These are phyloP conservation scores for Lactarius sanguifluus DNA, from an alignment of 768 basidiomycete genomes.

Conservation along the genomic window DNA sequence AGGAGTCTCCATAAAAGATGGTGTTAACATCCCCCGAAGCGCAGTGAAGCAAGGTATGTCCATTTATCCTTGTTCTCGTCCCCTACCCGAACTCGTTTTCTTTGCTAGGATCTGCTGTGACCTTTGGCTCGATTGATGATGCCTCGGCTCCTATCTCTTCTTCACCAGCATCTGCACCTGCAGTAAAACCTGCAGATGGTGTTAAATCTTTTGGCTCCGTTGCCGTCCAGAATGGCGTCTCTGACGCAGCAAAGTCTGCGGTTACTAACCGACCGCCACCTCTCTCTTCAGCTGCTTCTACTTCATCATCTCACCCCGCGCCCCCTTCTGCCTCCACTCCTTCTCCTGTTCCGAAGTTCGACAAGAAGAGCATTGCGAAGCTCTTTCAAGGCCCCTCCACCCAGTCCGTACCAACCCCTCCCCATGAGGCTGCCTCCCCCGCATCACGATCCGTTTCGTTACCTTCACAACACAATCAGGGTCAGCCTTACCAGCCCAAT, in stretches of 20 bases:
- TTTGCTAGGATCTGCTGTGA: constrained; percentile 60
- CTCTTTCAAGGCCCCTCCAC: constrained; percentile 54
- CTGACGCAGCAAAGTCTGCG: constrained; percentile 24
- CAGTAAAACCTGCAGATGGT: constrained; percentile 58
- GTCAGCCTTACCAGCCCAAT: constrained; percentile 20
- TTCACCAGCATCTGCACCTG: constrained; percentile 68
- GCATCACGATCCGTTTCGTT: constrained; percentile 52
- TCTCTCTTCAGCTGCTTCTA: constrained; percentile 36
- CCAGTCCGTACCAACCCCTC: constrained; percentile 26
- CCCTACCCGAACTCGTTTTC: constrained; percentile 17
- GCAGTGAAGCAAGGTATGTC: constrained; percentile 64
- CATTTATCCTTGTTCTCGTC: neutral
- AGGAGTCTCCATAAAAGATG: constrained; percentile 75
- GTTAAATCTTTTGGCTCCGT: constrained; percentile 85
- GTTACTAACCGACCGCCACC: constrained; percentile 30
- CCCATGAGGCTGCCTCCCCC: constrained; percentile 38
- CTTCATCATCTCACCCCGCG: constrained; percentile 33
- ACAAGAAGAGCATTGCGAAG: constrained; percentile 56
- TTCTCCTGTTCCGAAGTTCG: constrained; percentile 36
- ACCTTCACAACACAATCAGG: constrained; percentile 40
- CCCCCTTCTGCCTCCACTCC: constrained; percentile 31
- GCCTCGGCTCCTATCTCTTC: constrained; percentile 73
- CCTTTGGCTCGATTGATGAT: constrained; percentile 91
- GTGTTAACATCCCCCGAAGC: constrained; percentile 68
- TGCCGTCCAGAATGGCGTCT: constrained; percentile 46